Conservation (phyloP, 176 grass and related monocot genomes). For the Typha latifolia region DNA sequence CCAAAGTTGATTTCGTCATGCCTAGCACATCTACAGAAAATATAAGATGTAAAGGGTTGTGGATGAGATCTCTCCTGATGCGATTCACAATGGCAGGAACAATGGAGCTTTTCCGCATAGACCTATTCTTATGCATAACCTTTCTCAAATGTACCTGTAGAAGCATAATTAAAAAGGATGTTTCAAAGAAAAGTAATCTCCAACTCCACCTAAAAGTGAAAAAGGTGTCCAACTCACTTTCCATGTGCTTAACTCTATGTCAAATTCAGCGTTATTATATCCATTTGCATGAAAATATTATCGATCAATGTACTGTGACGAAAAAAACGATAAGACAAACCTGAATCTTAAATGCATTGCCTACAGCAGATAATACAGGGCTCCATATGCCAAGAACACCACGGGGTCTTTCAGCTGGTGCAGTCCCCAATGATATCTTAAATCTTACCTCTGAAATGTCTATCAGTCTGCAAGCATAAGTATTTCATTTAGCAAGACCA, state of each 20-base stretch:
- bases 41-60: constrained; percentile 95
- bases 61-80: constrained; percentile 88
- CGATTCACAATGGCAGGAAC: constrained; percentile 68
- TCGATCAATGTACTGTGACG: not conserved
- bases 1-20: constrained; percentile 93
- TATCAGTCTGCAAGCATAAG: constrained; percentile 63
- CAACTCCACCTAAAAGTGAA: not conserved
- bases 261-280: not conserved
- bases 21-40: constrained; percentile 90
- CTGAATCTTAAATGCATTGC: constrained; percentile 98
- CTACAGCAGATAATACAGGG: constrained; percentile 84
- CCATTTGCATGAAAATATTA: too few relatives aligned
- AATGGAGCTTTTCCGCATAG: constrained; percentile 78
- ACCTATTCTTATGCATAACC: constrained; percentile 70
- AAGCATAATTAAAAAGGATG: constrained; percentile 15
- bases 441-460: constrained; percentile 92
- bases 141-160: constrained; percentile 83
- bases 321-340: constrained; percentile 5
- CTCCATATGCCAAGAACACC: constrained; percentile 96
- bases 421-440: constrained; percentile 94
- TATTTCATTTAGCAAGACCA: constrained; percentile 6
- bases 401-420: constrained; percentile 79
- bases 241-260: not conserved
- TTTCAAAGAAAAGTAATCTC: not conserved
- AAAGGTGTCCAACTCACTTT: not conserved